Conservation (phyloP, 1,284 basidiomycete species). For the Takashimella koratensis region DNA sequence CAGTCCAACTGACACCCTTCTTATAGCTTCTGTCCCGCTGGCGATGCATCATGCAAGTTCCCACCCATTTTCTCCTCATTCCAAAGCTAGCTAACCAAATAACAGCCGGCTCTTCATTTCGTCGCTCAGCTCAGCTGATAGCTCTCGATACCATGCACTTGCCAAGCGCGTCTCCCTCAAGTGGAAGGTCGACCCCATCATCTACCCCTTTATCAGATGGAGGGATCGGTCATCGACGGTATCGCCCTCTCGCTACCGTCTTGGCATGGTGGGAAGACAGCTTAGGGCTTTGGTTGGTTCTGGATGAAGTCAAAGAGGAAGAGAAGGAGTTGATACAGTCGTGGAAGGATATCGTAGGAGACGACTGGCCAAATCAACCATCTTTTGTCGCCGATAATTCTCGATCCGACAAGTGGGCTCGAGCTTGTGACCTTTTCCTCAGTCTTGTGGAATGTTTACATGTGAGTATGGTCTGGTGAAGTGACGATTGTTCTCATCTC, state of each 20-base stretch:
- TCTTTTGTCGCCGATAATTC: neutral
- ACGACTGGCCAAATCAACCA: neutral
- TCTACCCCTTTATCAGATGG: conserved; percentile 1
- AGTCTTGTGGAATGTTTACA: neutral
- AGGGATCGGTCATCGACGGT: conserved; percentile 3
- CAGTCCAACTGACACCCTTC: neutral
- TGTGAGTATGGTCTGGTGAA: conserved; percentile 12
- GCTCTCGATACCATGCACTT: conserved; percentile 19
- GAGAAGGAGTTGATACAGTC: conserved; percentile 6
- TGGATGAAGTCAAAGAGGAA: neutral
- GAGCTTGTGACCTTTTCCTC: neutral
- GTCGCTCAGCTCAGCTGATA: conserved; percentile 24
- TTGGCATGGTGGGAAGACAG: conserved; percentile 39
- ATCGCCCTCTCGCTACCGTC: conserved; percentile 7
- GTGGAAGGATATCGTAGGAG: conserved; percentile 15
- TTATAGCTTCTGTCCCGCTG: conserved; percentile 13
- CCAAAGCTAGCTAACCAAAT: neutral
- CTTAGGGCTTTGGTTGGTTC: conserved; percentile 27
- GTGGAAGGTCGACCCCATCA: neutral
- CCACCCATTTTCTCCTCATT: neutral
- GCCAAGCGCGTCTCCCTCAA: neutral
- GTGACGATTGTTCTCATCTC: conserved; percentile 22
- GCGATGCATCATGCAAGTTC: conserved; percentile 7
- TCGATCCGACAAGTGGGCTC: neutral
- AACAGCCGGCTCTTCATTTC: conserved; percentile 13